Base-by-base conservation (phyloP, 345 rosid genomes). In the Pistacia atlantica region DNA sequence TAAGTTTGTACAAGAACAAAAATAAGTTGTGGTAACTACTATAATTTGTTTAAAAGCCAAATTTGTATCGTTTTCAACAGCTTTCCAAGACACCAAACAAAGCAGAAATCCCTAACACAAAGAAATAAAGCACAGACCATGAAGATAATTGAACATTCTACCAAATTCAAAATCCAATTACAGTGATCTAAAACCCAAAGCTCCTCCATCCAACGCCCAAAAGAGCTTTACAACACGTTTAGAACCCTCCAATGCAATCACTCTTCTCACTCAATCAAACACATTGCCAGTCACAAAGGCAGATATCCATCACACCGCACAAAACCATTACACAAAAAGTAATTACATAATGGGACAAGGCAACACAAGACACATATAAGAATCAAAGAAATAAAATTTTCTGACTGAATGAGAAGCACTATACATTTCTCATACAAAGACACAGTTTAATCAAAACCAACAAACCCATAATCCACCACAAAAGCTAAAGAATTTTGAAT, bases 401-500 rank as follows among this genome's bases (percentile, higher is more conserved):
- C 33, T 42, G 46, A 42, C 11, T 18, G 33, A 38, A 64, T 2
- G 10, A 38, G 17, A 7, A 64, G 18, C 20, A 18, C 48, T 5
- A 64, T 17, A 10, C 46, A 18, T 38, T n/a, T 31, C 14, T 14
- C 42, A 42, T 51, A 66, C 14, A 45, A 66, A 8, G 58, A 7
- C 57, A 72, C 3, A 13, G 28, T 59, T 59, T 60, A 72, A 25
- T 60, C 58, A 46, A 48, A 72, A 60, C 45, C 57, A 59, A 25
- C 45, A 45, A 42, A 59, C 45, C 12, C 16, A 60, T 60, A 25
- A 17, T 45, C 42, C 16, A 22, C 54, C 16, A 12, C 18, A 3
- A 71, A 59, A 56, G 35, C 58, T 22, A 31, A 11, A 52, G 14
- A 25, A 8, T 28, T 52, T 9, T 59, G 4, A 52, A 49, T 14